Base-by-base conservation (phyloP, 2,329 filamentous ascomycete genomes). In the Trichoderma citrinoviride region DNA sequence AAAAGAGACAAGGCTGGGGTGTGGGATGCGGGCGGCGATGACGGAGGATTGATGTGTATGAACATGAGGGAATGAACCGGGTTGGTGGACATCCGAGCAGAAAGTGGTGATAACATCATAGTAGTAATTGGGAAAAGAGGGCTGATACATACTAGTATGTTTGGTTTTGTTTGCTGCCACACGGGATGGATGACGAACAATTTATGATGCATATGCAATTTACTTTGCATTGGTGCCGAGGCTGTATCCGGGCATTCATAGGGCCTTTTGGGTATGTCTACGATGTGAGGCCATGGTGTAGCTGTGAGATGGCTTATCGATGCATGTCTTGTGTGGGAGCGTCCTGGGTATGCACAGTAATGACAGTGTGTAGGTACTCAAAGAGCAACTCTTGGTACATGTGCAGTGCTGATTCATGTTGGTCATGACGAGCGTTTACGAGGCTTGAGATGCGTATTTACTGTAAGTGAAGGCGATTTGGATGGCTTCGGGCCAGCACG, bases 121-220 rank as follows among this genome's bases (percentile, higher is more conserved):
- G 7, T 5, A 12, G 33, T 1, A 14, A 14, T 12, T 12, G 10
- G 5, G 10, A 14, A 14, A 12, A 12, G 29, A 52, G 15, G 40
- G 27, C 58, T 40, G 25, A 50, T 37, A n/a, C n/a, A n/a, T n/a
- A n/a, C n/a, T n/a, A n/a, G n/a, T n/a, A n/a, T n/a, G 46, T 33
- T 61, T 52, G 37, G 25, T 15, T 19, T 52, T 23, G 47, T 44
- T 52, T 54, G 10, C 33, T 37, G 58, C 58, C 58, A 62, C 58
- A 23, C 25, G 29, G 29, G 25, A 49, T 61, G 19, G 37, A 25
- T 33, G 54, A 44, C 21, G 47, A 23, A 15, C n/a, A 25, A 46
- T 15, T n/a, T 21, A 61, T 37, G 49, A n/a, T 62, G 58, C 40
- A 62, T 25, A 29, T 54, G 58, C 49, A 54, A 27, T 62, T 53